Evolutionary conservation across 305 asterid species (phyloP), one percentile per base, ranked within the genome.

Genomic region (Caryopteris hybrid): DNA sequence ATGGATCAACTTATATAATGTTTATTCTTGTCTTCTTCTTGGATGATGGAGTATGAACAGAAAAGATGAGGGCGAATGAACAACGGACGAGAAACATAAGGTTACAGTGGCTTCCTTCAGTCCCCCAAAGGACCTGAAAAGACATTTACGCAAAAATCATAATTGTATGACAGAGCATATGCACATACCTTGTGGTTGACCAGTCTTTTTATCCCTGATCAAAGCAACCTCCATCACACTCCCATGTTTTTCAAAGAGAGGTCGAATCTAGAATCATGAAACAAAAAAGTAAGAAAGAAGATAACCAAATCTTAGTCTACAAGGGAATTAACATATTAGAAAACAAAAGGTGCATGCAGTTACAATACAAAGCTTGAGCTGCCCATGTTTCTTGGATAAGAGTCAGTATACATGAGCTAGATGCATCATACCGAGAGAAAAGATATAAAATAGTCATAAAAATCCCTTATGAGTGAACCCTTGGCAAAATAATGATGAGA

Each of bases 201-300:
- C 99, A 47, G 97, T 91, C 78, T 90, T 87, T 87, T 85, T 94
- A 78, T 94, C 97, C 84, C 81, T 91, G 74, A 94, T 94, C 80
- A 91, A 72, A 76, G 97, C 99, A 76, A 94, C 96, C 84, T 94
- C 99, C 65, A 94, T 62, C 71, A 94, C 97, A 18, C 42, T 77
- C 57, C 99, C 99, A 59, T 94, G 96, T 62, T 86, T 82, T 61
- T 87, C 97, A 79, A 94, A 94, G 73, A 80, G 68, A 58, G 95
- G 99, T 64, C 90, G 96, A 55, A 94, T 84, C 99, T 94, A 78
- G 69, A 73, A 83, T 70, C 70, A 85, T 45, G 27, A 48, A 42
- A 72, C 74, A 61, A 59, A n/a, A 75, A 39, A 55, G 61, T 27
- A 65, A 71, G 58, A 47, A 53, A 62, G 25, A 42, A 21, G 2